Evolutionary conservation across 2,329 filamentous ascomycete genomes (phyloP).

Genomic region (Xylariaceae sp.): DNA sequence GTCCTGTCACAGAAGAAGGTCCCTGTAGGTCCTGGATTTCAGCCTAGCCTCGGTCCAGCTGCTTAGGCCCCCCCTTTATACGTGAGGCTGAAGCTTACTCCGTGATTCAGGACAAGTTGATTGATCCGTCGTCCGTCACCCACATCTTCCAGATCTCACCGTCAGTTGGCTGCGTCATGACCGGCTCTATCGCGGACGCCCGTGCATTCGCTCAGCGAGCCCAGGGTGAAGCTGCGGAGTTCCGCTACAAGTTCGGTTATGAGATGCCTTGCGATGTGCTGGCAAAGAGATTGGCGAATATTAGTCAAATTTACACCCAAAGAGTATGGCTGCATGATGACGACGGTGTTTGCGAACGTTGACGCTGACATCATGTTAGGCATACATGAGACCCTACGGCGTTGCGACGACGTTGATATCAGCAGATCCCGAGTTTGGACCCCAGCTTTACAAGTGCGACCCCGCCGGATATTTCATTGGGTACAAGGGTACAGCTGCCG

Average conservation of each 20-base stretch:
- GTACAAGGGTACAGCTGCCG: slow-evolving; percentile 96
- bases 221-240: slow-evolving; percentile 92
- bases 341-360: neutral
- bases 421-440: slow-evolving; percentile 84
- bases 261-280: slow-evolving; percentile 98
- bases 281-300: slow-evolving; percentile 95
- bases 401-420: slow-evolving; percentile 94
- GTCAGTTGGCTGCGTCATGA: slow-evolving; percentile 96
- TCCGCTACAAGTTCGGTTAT: slow-evolving; percentile 97
- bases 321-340: slow-evolving; percentile 52
- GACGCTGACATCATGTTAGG: slow-evolving; percentile 42
- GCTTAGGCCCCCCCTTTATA: slow-evolving; percentile 10
- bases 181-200: slow-evolving; percentile 95
- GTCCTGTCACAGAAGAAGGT: slow-evolving; percentile 99
- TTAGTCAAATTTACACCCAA: slow-evolving; percentile 99
- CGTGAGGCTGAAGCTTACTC: slow-evolving; percentile 32
- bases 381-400: slow-evolving; percentile 96
- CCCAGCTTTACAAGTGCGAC: slow-evolving; percentile 97
- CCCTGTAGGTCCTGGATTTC: slow-evolving; percentile 61
- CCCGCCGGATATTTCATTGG: slow-evolving; percentile 97
- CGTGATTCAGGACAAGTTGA: slow-evolving; percentile 80
- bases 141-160: slow-evolving; percentile 97
- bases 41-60: slow-evolving; percentile 15
- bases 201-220: slow-evolving; percentile 88
- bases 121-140: slow-evolving; percentile 93